Percentiles rank a stretch among this genome's conserved stretches.
Evolutionary conservation across 768 basidiomycete genomes (phyloP).

Genomic region (Pleurotus cornucopiae): DNA sequence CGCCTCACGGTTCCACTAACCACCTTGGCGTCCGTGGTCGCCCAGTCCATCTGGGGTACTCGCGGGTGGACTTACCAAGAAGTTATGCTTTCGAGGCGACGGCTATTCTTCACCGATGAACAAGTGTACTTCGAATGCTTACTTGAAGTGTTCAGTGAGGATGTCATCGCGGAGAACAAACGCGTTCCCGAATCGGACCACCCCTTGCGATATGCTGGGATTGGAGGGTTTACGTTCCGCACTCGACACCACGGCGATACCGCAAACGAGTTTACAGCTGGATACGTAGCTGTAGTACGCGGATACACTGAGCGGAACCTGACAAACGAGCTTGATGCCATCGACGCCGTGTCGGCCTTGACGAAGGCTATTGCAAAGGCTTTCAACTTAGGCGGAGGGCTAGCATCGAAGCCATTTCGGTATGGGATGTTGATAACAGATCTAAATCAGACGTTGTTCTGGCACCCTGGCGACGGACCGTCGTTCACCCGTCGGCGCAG

Average conservation of each 20-base stretch:
- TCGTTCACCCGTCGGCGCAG: background rate
- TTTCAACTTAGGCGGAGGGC: background rate
- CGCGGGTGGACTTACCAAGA: conserved; percentile 1
- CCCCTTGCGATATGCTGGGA: background rate
- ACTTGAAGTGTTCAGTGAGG: background rate
- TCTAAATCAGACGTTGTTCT: background rate
- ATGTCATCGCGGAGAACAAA: background rate
- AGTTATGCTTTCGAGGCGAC: background rate
- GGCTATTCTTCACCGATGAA: background rate
- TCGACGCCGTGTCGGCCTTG: conserved; percentile 4
- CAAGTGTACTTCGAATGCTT: conserved; percentile 1
- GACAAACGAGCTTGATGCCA: background rate
- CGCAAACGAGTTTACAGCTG: background rate
- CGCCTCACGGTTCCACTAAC: background rate
- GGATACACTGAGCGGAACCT: background rate
- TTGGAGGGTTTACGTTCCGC: background rate
- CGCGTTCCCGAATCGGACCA: background rate
- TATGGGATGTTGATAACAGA: conserved; percentile 1
- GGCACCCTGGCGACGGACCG: background rate
- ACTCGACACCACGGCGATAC: background rate
- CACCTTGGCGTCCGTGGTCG: background rate
- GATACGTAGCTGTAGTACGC: background rate
- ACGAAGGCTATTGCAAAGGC: conserved; percentile 5
- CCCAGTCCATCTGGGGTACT: background rate
- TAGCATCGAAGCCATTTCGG: background rate